A percentile compares a stretch with the other conserved stretches of the same genome.
These are phyloP conservation scores for Aspergillus persii DNA, from an alignment of 2,329 filamentous ascomycete species.

Conservation along the genomic window DNA sequence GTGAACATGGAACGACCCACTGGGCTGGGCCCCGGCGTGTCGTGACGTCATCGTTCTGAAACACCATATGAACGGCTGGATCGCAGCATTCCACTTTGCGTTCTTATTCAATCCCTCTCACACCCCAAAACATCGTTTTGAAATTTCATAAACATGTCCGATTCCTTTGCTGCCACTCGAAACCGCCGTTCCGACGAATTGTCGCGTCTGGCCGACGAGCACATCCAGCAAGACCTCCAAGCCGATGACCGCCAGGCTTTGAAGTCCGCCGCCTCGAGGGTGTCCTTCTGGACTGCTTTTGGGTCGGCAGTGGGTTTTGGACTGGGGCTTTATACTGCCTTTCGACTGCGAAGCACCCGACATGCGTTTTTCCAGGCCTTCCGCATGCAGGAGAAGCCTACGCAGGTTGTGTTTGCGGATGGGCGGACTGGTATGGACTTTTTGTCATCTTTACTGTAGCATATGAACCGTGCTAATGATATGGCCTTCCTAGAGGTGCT, in stretches of 20 bases:
- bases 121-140: neutral
- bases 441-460: neutral
- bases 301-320: slow-evolving; percentile 61
- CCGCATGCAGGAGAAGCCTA: slow-evolving; percentile 60
- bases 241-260: slow-evolving; percentile 59
- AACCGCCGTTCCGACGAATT: slow-evolving; percentile 51
- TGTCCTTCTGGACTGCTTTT: slow-evolving; percentile 55
- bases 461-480: neutral
- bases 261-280: slow-evolving; percentile 53
- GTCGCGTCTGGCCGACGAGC: slow-evolving; percentile 55
- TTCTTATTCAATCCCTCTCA: neutral
- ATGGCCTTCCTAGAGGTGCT: slow-evolving; percentile 51
- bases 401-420: slow-evolving; percentile 60
- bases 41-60: neutral
- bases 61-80: neutral
- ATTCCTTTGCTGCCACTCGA: slow-evolving; percentile 50
- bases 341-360: slow-evolving; percentile 56
- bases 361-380: slow-evolving; percentile 62
- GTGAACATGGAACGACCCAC: neutral
- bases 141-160: slow-evolving; percentile 25
- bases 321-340: slow-evolving; percentile 58
- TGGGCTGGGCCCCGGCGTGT: neutral
- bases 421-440: slow-evolving; percentile 53
- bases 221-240: slow-evolving; percentile 58
- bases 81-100: neutral